Base-by-base conservation (phyloP, 2,329 filamentous ascomycete genomes). In the Pyrenochaeta sp. region DNA sequence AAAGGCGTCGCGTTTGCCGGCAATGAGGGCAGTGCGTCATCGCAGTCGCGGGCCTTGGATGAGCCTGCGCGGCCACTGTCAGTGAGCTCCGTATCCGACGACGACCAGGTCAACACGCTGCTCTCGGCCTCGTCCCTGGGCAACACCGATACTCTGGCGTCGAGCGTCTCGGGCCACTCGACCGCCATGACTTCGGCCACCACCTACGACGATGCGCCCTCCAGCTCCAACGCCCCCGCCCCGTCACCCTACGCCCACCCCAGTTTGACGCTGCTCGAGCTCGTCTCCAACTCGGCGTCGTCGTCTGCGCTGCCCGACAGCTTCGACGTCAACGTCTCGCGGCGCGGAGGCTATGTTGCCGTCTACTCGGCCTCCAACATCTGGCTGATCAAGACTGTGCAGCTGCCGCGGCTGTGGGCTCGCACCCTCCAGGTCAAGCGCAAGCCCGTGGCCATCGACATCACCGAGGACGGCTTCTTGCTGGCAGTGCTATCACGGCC, bases 401-500 rank as follows among this genome's bases (percentile, higher is more conserved):
- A 68, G 41, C 54, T 72, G 51, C 69, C 69, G 4, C 48, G 67
- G 10, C 50, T 71, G 22, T 72, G 65, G 56, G 62, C 68, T 7
- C 47, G 69, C 32, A 72, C 67, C 4, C 51, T 72, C 38, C 61
- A 70, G 45, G 57, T 72, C 35, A 68, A 63, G 51, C 62, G 69
- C 39, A 72, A 69, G 40, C 69, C 69, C 1, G 58, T 72, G 10
- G 85, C 89, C 4, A 85, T 88, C 10, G 89, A 90, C 39, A 87
- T 96, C 52, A 82, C 88, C 26, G 90, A 96, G 59, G 84, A 93
- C 68, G 89, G 87, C 11, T 82, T 81, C 8, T 74, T 89, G 8
- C 77, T 96, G 21, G 91, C 89, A 1, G 89, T 96, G 5, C 76
- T 94, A 34, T 90, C 90, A 18, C 89, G 83, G 5, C 87, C 90